A percentile compares a stretch with the other conserved stretches of the same genome.
These are phyloP conservation scores for Elongisporangium senticosum DNA, from an alignment of 352 stramenopile genomes.

Conservation along the genomic window DNA sequence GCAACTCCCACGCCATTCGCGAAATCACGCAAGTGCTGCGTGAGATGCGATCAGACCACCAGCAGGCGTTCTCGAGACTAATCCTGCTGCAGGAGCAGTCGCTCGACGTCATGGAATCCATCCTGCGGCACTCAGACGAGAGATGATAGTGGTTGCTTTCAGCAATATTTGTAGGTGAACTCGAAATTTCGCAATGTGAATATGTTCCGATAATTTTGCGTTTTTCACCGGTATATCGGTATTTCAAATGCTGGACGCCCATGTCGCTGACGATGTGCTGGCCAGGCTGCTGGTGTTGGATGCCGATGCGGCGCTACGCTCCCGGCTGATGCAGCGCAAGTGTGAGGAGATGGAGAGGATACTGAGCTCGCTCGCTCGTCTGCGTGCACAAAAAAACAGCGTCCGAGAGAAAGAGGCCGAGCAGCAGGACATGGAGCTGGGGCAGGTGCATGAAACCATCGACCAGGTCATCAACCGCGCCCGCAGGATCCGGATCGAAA, in stretches of 20 bases:
- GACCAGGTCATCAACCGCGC: conserved; percentile 42
- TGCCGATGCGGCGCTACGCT: conserved; percentile 35
- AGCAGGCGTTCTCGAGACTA: conserved; percentile 32
- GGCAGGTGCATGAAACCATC: conserved; percentile 31
- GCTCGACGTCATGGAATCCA: conserved; percentile 55
- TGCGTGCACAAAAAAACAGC: background rate
- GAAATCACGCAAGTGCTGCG: conserved; percentile 44
- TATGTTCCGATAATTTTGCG: background rate
- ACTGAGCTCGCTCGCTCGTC: conserved; percentile 15
- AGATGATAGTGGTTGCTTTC: background rate
- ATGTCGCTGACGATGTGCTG: conserved; percentile 6
- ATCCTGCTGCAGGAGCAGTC: conserved; percentile 66
- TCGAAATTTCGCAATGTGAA: background rate
- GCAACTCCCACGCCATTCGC: conserved; percentile 19
- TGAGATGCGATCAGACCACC: conserved; percentile 46
- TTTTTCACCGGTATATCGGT: background rate
- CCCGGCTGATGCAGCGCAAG: conserved; percentile 18
- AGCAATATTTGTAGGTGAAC: conserved; percentile 28
- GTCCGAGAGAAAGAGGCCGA: conserved; percentile 2
- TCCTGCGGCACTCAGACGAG: conserved; percentile 27
- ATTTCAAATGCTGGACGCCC: background rate
- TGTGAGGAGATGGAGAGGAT: conserved; percentile 32
- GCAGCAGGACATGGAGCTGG: conserved; percentile 16
- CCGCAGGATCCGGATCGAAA: conserved; percentile 33
- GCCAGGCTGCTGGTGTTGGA: conserved; percentile 11